Evolutionary conservation across 1,284 basidiomycete genomes (phyloP).

Genomic region (Xanthoconium separans): DNA sequence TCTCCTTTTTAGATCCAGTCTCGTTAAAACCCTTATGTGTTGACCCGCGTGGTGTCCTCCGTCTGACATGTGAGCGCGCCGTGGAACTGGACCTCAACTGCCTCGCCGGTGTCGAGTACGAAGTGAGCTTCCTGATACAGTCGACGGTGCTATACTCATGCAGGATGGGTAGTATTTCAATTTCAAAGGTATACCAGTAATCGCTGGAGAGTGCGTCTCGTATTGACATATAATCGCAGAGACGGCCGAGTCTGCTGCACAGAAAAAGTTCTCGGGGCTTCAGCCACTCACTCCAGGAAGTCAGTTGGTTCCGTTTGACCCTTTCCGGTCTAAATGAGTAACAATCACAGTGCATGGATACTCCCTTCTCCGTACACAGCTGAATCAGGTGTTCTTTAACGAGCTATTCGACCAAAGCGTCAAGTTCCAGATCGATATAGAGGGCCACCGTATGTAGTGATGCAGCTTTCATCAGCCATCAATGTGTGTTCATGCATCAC

Average conservation of each 20-base stretch:
- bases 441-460: conserved; percentile 79
- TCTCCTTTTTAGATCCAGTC: conserved; percentile 86
- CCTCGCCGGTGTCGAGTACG: conserved; percentile 87
- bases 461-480: background rate
- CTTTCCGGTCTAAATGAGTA: conserved; percentile 6
- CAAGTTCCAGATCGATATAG: conserved; percentile 81
- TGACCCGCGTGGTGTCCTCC: conserved; percentile 85
- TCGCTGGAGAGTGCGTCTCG: background rate
- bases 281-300: conserved; percentile 88
- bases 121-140: conserved; percentile 49
- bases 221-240: conserved; percentile 45
- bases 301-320: conserved; percentile 41
- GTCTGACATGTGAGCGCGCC: conserved; percentile 54
- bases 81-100: conserved; percentile 54
- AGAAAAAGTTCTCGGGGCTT: conserved; percentile 78
- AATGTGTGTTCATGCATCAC: background rate
- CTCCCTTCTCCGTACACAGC: conserved; percentile 82
- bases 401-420: conserved; percentile 80
- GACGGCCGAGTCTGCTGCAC: conserved; percentile 69
- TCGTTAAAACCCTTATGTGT: conserved; percentile 74
- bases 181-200: conserved; percentile 65
- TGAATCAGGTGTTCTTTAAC: conserved; percentile 90
- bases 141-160: conserved; percentile 1
- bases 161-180: conserved; percentile 87
- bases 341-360: conserved; percentile 81